Base-by-base conservation (phyloP, 495 filamentous ascomycete species). In the Talaromyces ruber region DNA sequence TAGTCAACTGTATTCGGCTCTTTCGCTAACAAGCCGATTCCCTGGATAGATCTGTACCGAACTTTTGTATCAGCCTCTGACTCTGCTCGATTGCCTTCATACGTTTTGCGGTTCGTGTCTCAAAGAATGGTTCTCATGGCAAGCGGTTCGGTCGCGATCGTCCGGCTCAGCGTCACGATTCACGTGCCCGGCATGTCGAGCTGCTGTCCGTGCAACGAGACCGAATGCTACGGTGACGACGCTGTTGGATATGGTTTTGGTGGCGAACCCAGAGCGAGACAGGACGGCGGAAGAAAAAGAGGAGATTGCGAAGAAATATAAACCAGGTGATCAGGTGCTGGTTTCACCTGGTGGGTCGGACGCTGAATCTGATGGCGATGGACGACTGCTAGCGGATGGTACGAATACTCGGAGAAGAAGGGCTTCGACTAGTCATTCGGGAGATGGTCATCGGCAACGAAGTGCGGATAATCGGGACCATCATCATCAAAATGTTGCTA, bases 81-180 rank as follows among this genome's bases (percentile, higher is more conserved):
- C 93, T 30, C 88, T 97, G 63, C 90, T 98, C 70, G 91, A 98
- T 79, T 98, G 94, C 72, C 86, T 98, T 1, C 94, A 98, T 77
- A 96, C 93, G 39, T 98, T 94, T 76, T 98, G 94, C 77, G 94
- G 91, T 61, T 88, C 89, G 29, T 98, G 94, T 70, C 72, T 97
- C 63, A 96, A 95, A 75, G 87, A 92, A 74, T 98, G 94, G 94
- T 98, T 98, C 76, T 66, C 72, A 12, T 84, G 73, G 61, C 85
- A 88, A 66, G 80, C 78, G 58, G 86, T 74, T 60, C 62, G 76
- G 60, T 63, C 75, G 69, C 67, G 79, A 77, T 73, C 73, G 25
- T 72, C 79, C 0, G 72, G 77, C 16, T 73, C 80, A 2, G 65
- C 79, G 0, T 75, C 83, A 4, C 76, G 74, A 53, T 95, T 87